phyloP scores from a whole-genome alignment of 2,329 filamentous ascomycete genomes.

The Pseudodiploospora longispora region DNA sequence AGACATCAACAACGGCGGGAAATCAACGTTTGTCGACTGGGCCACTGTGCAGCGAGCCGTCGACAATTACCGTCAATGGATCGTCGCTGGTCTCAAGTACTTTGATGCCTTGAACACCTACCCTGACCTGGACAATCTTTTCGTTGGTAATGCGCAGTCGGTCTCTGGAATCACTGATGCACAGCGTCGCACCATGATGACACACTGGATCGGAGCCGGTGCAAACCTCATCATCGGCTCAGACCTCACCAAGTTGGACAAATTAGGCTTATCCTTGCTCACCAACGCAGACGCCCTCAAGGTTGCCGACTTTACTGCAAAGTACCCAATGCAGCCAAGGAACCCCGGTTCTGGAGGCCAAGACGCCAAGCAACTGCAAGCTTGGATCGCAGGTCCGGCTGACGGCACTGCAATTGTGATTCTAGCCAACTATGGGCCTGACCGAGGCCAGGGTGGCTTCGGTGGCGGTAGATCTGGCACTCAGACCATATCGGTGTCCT shows the following conservation, averaged over 20 bases:
- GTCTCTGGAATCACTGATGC: constrained; percentile 10
- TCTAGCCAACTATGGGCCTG: constrained; percentile 14
- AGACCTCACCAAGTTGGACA: constrained; percentile 11
- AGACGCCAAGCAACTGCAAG: constrained; percentile 13
- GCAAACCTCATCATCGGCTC: constrained; percentile 12
- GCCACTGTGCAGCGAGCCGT: constrained; percentile 11
- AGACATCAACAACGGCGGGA: constrained; percentile 12
- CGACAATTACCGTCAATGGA: constrained; percentile 14
- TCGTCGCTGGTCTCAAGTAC: constrained; percentile 10
- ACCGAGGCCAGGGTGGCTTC: constrained; percentile 12
- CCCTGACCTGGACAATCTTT: constrained; percentile 13
- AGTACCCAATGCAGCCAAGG: constrained; percentile 12
- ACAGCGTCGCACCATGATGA: constrained; percentile 13
- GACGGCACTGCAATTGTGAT: constrained; percentile 10
- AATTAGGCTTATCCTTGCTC: constrained; percentile 9
- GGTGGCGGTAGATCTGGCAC: constrained; percentile 1
- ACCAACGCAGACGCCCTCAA: constrained; percentile 9
- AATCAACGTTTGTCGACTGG: constrained; percentile 10
- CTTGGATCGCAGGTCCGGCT: constrained; percentile 13
- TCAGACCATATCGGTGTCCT: constrained; percentile 10
- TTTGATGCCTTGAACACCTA: constrained; percentile 10
- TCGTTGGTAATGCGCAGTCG: constrained; percentile 9
- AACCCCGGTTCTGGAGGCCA: constrained; percentile 12
- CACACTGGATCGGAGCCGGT: constrained; percentile 13
- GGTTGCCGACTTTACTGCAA: constrained; percentile 12